phyloP scores from a whole-genome alignment of 1,284 basidiomycete species.

The Pascua sp. region DNA sequence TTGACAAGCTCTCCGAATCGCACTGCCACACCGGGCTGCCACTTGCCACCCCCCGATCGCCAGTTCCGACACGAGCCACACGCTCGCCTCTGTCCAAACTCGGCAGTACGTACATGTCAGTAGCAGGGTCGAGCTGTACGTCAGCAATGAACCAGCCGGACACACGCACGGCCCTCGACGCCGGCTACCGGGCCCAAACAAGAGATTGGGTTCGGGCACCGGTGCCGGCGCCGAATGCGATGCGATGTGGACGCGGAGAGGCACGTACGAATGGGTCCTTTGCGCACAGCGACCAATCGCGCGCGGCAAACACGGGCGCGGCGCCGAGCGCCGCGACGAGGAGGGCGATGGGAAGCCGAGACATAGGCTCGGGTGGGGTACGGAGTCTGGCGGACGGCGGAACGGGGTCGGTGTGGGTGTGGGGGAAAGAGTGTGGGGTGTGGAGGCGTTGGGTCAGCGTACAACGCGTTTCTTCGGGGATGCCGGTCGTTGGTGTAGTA shows the following conservation, averaged over 20 bases:
- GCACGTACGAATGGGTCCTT: slow-evolving; percentile 7
- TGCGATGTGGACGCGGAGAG: neutral
- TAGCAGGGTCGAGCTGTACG: slow-evolving; percentile 5
- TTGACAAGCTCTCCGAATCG: neutral
- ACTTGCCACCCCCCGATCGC: no score
- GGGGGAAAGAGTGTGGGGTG: no score
- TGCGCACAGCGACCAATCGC: slow-evolving; percentile 7
- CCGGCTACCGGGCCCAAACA: neutral
- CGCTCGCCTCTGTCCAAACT: neutral
- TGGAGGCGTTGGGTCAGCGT: no score
- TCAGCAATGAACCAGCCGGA: neutral
- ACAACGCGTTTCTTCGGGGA: no score
- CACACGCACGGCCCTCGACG: neutral
- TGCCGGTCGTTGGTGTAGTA: no score
- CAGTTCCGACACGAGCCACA: neutral
- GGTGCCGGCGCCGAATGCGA: neutral
- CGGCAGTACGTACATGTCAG: slow-evolving; percentile 5
- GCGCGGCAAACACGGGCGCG: neutral
- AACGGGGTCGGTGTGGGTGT: no score
- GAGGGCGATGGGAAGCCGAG: neutral
- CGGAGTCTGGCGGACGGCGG: no score
- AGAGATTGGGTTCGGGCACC: neutral
- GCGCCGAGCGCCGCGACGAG: neutral
- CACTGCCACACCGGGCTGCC: neutral
- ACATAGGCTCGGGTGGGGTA: no score